Percentiles rank a stretch among this genome's conserved stretches.
Conservation (phyloP, 2,329 filamentous ascomycete species). For the Trichothecium sympodiale region DNA sequence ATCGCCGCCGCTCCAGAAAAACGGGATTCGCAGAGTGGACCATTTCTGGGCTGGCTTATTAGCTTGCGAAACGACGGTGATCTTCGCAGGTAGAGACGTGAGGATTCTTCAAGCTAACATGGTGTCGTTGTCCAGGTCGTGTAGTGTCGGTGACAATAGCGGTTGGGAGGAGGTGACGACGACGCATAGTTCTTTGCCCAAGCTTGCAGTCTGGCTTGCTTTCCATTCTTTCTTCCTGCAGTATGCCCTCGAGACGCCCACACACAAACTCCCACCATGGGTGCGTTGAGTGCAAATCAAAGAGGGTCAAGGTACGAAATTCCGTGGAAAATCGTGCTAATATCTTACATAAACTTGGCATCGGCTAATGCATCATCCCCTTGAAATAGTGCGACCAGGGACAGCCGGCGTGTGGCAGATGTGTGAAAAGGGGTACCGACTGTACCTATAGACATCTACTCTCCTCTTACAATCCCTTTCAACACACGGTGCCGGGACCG, state of each 20-base stretch:
- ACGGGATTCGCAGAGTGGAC: too few species aligned
- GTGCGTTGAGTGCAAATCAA: conserved; percentile 7
- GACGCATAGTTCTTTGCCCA: too few species aligned
- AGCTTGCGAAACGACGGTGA: too few species aligned
- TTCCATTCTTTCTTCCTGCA: neutral
- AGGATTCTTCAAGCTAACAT: too few species aligned
- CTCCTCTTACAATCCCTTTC: conserved; percentile 7
- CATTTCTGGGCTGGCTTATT: too few species aligned
- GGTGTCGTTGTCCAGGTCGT: too few species aligned
- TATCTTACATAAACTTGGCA: neutral
- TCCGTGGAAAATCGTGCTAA: neutral
- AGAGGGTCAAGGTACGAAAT: conserved; percentile 7
- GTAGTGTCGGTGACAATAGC: too few species aligned
- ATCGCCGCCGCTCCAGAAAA: too few species aligned
- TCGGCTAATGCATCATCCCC: neutral
- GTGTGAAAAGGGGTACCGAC: conserved; percentile 2
- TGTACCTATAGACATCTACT: conserved; percentile 8
- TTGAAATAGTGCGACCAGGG: conserved; percentile 8
- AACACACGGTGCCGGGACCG: neutral
- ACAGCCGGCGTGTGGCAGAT: conserved; percentile 6
- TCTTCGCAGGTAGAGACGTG: too few species aligned
- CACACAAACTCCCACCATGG: conserved; percentile 9
- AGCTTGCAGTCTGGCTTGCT: too few species aligned
- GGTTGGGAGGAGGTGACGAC: too few species aligned
- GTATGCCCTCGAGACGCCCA: conserved; percentile 6